Conservation (phyloP, 2,329 filamentous ascomycete species). For the Orbilia oligospora region DNA sequence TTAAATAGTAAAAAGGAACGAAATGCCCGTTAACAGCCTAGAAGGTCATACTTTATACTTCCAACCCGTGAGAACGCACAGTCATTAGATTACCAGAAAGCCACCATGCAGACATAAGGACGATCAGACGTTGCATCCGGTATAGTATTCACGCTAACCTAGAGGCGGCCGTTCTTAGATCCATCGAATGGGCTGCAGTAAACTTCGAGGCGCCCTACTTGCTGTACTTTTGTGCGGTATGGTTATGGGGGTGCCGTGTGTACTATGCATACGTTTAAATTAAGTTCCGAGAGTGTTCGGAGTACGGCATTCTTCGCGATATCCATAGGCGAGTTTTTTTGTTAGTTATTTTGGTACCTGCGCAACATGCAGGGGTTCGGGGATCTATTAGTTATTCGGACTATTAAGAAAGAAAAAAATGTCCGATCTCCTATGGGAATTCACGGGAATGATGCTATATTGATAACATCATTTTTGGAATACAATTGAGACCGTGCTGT, state of each 20-base stretch:
- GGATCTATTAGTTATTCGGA: background rate
- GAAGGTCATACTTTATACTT: slow-evolving; percentile 26
- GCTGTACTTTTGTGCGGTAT: background rate
- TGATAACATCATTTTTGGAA: background rate
- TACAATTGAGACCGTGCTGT: no score
- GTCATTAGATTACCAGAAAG: slow-evolving; percentile 21
- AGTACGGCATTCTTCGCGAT: slow-evolving; percentile 14
- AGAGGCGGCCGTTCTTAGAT: slow-evolving; percentile 9
- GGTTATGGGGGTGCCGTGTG: background rate
- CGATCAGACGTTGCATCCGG: slow-evolving; percentile 19
- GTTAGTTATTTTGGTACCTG: slow-evolving; percentile 25
- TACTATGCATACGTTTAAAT: slow-evolving; percentile 16
- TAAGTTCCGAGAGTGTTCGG: slow-evolving; percentile 37
- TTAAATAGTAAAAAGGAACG: slow-evolving; percentile 6
- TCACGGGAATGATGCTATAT: background rate
- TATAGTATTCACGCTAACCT: slow-evolving; percentile 4
- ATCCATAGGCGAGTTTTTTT: slow-evolving; percentile 26
- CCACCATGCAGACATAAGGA: slow-evolving; percentile 26
- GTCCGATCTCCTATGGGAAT: slow-evolving; percentile 24
- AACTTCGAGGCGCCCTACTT: background rate
- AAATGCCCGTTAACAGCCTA: background rate
- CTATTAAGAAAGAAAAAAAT: slow-evolving; percentile 16
- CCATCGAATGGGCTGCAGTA: background rate
- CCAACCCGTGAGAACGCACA: background rate
- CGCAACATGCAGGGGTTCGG: slow-evolving; percentile 17